These are phyloP conservation scores for Boletus coccyginus DNA, from an alignment of 768 basidiomycete species.

Conservation along the genomic window DNA sequence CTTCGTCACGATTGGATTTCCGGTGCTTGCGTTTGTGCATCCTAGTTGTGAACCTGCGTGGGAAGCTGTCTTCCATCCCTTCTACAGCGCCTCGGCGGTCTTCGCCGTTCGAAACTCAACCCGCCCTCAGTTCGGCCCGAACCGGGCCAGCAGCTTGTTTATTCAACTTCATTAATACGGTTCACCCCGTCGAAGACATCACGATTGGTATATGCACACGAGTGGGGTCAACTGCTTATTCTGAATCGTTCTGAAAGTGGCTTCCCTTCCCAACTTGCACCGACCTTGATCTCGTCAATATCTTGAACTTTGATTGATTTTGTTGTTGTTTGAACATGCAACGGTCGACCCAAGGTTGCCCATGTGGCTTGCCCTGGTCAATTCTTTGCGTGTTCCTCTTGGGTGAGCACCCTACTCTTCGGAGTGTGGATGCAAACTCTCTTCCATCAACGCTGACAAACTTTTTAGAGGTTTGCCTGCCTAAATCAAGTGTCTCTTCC, in stretches of 20 bases:
- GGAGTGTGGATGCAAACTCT: not conserved
- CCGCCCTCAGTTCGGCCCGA: no score
- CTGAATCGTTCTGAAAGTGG: no score
- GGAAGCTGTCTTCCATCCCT: not conserved
- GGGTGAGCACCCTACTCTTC: not conserved
- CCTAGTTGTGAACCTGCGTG: not conserved
- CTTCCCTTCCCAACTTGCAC: no score
- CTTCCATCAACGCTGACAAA: not conserved
- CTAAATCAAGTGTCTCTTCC: not conserved
- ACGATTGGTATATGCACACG: no score
- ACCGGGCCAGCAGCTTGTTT: no score
- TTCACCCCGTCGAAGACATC: no score
- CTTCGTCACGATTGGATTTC: constrained; percentile 8
- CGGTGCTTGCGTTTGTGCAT: constrained; percentile 30
- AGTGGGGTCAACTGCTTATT: no score
- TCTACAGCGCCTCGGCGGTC: no score
- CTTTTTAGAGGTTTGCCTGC: not conserved
- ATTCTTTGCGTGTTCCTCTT: not conserved
- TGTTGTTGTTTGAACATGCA: not conserved
- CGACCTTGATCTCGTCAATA: not conserved
- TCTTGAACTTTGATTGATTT: not conserved
- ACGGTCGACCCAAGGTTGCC: no score
- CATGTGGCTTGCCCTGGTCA: no score
- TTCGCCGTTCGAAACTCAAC: no score
- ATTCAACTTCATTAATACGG: no score